Evolutionary conservation across 306 rosid species (phyloP).

Genomic region (Quillaja saponaria): DNA sequence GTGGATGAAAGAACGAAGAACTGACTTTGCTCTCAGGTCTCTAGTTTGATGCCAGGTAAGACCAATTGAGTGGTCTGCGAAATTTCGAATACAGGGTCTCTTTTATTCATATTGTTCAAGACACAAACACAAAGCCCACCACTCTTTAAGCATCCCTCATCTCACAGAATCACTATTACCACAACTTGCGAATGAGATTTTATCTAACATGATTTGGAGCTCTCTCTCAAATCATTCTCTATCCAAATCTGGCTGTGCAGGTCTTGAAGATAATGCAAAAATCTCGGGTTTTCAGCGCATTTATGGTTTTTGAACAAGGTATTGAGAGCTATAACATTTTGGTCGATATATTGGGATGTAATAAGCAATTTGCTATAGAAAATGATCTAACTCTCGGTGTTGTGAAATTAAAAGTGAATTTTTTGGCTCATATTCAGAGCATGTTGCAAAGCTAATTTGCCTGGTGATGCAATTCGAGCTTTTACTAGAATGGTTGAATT

Average conservation of each 20-base stretch:
- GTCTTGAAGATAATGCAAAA: slow-evolving; percentile 79
- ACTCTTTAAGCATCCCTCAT: too few relatives aligned
- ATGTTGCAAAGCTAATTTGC: slow-evolving; percentile 69
- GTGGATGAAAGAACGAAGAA: too few relatives aligned
- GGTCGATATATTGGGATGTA: slow-evolving; percentile 68
- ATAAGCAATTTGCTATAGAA: slow-evolving; percentile 74
- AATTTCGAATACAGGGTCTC: too few relatives aligned
- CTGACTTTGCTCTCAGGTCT: too few relatives aligned
- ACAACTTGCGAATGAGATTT: too few relatives aligned
- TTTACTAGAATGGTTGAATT: slow-evolving; percentile 77
- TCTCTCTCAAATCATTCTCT: slow-evolving; percentile 56
- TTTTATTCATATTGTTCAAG: too few relatives aligned
- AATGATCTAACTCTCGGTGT: slow-evolving; percentile 48
- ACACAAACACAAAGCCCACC: too few relatives aligned
- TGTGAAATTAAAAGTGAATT: slow-evolving; percentile 50
- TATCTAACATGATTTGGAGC: too few relatives aligned
- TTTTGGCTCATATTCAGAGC: slow-evolving; percentile 77
- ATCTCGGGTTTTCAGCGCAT: slow-evolving; percentile 77
- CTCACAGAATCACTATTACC: too few relatives aligned
- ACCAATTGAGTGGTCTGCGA: too few relatives aligned
- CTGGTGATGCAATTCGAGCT: slow-evolving; percentile 73
- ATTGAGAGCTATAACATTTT: slow-evolving; percentile 63
- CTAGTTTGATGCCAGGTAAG: too few relatives aligned
- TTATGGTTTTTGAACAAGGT: slow-evolving; percentile 70
- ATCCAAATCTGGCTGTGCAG: slow-evolving; percentile 69